Percentiles rank a stretch among this genome's conserved stretches.
Evolutionary conservation across 148 eudicot genomes (phyloP).

Genomic region (Camellia japonica): DNA sequence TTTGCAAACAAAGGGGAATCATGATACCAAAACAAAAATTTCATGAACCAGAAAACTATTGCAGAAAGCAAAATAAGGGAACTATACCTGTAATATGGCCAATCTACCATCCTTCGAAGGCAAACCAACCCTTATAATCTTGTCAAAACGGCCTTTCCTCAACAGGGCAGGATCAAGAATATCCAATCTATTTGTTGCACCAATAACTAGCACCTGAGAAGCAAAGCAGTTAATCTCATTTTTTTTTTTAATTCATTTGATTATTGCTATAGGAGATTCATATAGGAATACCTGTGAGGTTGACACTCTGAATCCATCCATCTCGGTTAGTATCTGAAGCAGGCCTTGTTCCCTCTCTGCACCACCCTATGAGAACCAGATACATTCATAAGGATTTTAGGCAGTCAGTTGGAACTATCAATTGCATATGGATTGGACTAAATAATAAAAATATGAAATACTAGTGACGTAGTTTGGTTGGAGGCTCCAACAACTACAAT

Average conservation of each 20-base stretch:
- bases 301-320: slow-evolving; percentile 91
- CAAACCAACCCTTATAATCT: slow-evolving; percentile 88
- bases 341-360: slow-evolving; percentile 98
- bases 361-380: slow-evolving; percentile 57
- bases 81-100: slow-evolving; percentile 74
- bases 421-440: not conserved
- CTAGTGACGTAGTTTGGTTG: not conserved
- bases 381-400: not conserved
- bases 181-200: slow-evolving; percentile 90
- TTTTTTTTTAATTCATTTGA: not conserved
- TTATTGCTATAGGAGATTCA: not conserved
- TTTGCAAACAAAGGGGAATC: not conserved
- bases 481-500: too few species aligned
- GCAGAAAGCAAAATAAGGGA: not conserved
- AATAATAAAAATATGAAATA: not conserved
- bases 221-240: not conserved
- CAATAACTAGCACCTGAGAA: slow-evolving; percentile 74
- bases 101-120: slow-evolving; percentile 90
- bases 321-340: slow-evolving; percentile 87
- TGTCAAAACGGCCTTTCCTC: slow-evolving; percentile 91
- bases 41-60: not conserved
- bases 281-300: slow-evolving; percentile 54
- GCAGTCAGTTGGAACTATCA: not conserved
- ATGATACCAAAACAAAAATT: not conserved
- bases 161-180: slow-evolving; percentile 90